Evolutionary conservation across 225 moss, liverwort and hornwort genomes (phyloP), one percentile per base, ranked within the genome.

Genomic region (Physcomitrellopsis africana): DNA sequence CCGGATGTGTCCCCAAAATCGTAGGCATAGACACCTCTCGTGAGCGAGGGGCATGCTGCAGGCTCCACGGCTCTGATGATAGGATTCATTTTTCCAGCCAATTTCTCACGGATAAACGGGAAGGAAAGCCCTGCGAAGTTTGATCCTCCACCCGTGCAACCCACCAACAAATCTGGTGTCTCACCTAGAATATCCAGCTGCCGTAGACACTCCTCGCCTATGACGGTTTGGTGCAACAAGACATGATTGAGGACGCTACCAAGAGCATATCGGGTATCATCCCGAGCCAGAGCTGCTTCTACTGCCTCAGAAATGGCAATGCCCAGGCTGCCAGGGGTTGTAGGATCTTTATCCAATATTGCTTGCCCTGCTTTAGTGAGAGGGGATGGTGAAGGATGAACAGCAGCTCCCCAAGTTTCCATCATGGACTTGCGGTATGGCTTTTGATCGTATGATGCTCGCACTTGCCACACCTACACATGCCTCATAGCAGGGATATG

Each of bases 181-280:
- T 86, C 86, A 1, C 72, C 86, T 22, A 86, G 42, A 12, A 83
- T 75, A 19, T 77, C 69, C 58, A 86, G 69, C 23, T 86, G 83
- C 69, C 78, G 78, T 42, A 86, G 46, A 69, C 83, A 86, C 17
- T 86, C 83, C 54, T 86, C 86, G 18, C 83, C 86, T 11, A 83
- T 86, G 78, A 86, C 72, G 64, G 86, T 86, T 65, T 86, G 86
- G 65, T 86, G 86, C 20, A 86, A 65, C 61, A 86, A 65, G 16
- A 86, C 86, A 60, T 86, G 86, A 42, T 86, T 86, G 51, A 86
- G 77, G 22, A 83, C 86, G 12, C 86, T 86, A 24, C 86, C 86
- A 2, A 86, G 69, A 0, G 86, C 86, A 13, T 86, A 86, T 15
- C 78, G 75, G 13, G 86, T 81, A 8, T 83, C 83, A 2, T 80